Evolutionary conservation across 208 protist species (phyloP).

Genomic region (Hexamita inflata): DNA sequence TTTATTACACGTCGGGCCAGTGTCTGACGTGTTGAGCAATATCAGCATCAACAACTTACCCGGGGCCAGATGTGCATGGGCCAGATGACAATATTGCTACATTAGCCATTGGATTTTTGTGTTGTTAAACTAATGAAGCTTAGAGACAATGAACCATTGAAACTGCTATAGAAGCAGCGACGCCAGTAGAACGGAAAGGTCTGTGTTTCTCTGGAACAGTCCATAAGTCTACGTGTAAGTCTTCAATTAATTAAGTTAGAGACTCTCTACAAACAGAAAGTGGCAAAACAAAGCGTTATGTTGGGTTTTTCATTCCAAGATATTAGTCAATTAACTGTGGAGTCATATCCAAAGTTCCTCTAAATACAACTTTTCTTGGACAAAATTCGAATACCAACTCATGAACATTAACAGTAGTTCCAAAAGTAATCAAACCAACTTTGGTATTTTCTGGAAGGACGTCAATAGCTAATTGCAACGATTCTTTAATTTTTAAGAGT

Average conservation of each 20-base stretch:
- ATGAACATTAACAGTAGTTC: conserved; percentile 12
- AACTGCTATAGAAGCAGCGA: not conserved
- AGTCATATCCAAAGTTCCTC: conserved; percentile 2
- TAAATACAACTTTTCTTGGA: conserved; percentile 18
- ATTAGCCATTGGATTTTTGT: not conserved
- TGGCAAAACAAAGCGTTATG: not conserved
- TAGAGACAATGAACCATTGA: not conserved
- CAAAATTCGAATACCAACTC: conserved; percentile 14
- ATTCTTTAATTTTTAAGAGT: not conserved
- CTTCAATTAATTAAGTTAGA: conserved; percentile 1
- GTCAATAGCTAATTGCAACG: not conserved
- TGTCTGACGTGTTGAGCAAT: conserved; percentile 6
- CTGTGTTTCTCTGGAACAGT: not conserved
- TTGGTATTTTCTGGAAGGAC: not conserved
- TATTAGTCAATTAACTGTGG: not conserved
- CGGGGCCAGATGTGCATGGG: conserved; percentile 10
- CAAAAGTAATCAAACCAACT: not conserved
- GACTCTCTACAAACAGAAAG: not conserved
- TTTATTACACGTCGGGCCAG: conserved; percentile 4
- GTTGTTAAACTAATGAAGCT: not conserved
- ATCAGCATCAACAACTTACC: conserved; percentile 7
- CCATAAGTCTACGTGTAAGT: not conserved
- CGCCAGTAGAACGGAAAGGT: not conserved
- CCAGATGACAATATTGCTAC: not conserved
- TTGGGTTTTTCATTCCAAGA: conserved; percentile 3